Conservation (phyloP, 441 rosid species). For the Sinapis alba region DNA sequence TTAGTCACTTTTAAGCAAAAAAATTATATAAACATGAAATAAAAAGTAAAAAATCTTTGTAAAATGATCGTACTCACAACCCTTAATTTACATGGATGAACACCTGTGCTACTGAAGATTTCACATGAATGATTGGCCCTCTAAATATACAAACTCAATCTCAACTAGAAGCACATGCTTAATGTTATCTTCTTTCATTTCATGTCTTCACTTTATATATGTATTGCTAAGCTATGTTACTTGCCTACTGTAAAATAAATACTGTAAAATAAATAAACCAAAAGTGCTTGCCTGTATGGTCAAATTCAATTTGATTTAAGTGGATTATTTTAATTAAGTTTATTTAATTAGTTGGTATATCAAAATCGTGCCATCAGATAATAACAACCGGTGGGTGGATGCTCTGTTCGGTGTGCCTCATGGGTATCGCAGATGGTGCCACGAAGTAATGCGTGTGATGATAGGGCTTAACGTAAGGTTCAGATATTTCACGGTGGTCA, state of each 20-base stretch:
- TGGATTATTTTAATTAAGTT: neutral
- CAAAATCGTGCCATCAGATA: neutral
- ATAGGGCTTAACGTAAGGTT: constrained; percentile 4
- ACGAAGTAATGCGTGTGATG: constrained; percentile 19
- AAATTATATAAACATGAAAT: no score
- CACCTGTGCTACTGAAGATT: no score
- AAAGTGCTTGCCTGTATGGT: neutral
- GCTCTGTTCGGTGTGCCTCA: constrained; percentile 7
- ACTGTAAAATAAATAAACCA: neutral
- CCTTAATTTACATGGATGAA: no score
- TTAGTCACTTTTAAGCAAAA: no score
- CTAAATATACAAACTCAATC: no score
- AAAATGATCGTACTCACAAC: no score
- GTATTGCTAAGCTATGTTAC: neutral
- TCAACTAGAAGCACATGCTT: no score
- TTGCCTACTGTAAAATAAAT: neutral
- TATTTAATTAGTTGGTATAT: neutral
- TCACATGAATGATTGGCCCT: no score
- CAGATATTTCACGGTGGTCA: neutral
- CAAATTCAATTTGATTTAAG: neutral
- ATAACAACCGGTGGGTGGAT: constrained; percentile 24
- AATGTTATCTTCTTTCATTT: neutral
- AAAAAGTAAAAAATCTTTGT: no score
- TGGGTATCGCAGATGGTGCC: constrained; percentile 30
- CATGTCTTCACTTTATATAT: neutral